Base-by-base conservation (phyloP, 768 basidiomycete species). In the Melanogaster broomeanus region DNA sequence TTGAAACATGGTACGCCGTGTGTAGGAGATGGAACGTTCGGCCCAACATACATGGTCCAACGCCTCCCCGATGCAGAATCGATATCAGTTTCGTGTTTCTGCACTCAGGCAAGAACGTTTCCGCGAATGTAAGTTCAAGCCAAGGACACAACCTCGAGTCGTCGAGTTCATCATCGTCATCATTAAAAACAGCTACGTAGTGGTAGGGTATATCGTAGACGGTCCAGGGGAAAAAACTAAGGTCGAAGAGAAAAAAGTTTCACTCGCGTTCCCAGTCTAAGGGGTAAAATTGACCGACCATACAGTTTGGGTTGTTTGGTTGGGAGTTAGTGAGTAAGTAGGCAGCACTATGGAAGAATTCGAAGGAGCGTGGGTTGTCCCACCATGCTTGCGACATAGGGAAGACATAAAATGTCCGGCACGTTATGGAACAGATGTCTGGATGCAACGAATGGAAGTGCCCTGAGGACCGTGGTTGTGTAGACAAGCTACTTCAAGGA, bases 161-260 rank as follows among this genome's bases (percentile, higher is more conserved):
- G 31, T 48, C 22, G 27, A 37, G 37, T 53, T 50, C 45, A 54
- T 55, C 48, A 43, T 59, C 52, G 49, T 65, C 49, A 56, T 70
- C 56, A 64, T 68, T 68, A 66, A 53, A 56, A 39, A 42, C 51
- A 18, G 55, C 55, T 65, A 57, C 45, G 41, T 49, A 61, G 53
- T 65, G 63, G 51, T 68, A 68, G 53, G 57, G 63, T 68, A 66
- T 61, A 60, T 58, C 60, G 60, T 54, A 52, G 42, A 44, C 50
- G 51, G 57, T 54, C 42, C 40, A 60, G 48, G 55, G 42, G 42
- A 53, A 48, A 51, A 54, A 58, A 43, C n/a, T 51, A 58, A 27
- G 45, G 62, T 64, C 56, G 51, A 42, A 43, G 40, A 51, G 37
- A 42, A 45, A 24, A 51, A 22, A 42, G 43, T 19, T 65, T 56